phyloP scores from a whole-genome alignment of 495 filamentous ascomycete genomes.

The Podospora tetraspora region DNA sequence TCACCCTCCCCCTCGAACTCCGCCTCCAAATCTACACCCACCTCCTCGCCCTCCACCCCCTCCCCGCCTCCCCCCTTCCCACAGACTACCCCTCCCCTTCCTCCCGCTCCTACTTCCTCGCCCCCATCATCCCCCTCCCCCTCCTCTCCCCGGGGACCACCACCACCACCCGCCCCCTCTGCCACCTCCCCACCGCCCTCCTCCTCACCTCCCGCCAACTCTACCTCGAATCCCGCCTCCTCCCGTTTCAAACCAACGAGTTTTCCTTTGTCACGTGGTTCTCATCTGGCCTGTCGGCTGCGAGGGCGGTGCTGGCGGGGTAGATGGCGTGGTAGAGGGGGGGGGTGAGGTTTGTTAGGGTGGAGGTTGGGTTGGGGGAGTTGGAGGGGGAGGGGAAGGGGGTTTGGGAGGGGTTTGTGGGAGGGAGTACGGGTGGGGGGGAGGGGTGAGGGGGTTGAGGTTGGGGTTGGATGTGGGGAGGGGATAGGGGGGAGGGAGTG shows the following conservation, averaged over 20 bases:
- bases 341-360: constrained; percentile 28
- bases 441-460: constrained; percentile 15
- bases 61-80: constrained; percentile 25
- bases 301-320: constrained; percentile 23
- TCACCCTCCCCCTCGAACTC: constrained; percentile 33
- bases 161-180: too few species aligned
- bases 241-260: constrained; percentile 36
- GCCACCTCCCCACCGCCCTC: constrained; percentile 26
- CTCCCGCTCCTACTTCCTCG: too few species aligned
- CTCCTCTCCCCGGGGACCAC: too few species aligned
- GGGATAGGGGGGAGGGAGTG: not conserved
- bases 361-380: constrained; percentile 28
- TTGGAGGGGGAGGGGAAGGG: constrained; percentile 4
- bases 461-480: constrained; percentile 13
- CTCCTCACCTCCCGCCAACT: constrained; percentile 28
- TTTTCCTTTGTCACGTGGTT: constrained; percentile 36
- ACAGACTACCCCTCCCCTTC: constrained; percentile 16
- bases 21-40: constrained; percentile 31
- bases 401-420: constrained; percentile 31
- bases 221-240: constrained; percentile 28
- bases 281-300: constrained; percentile 29
- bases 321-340: constrained; percentile 30
- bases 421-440: constrained; percentile 29
- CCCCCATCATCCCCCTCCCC: too few species aligned
- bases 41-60: too few species aligned